Evolutionary conservation across 192 early-diverging fungal genomes (phyloP).

Genomic region (Backusella morwellensis): DNA sequence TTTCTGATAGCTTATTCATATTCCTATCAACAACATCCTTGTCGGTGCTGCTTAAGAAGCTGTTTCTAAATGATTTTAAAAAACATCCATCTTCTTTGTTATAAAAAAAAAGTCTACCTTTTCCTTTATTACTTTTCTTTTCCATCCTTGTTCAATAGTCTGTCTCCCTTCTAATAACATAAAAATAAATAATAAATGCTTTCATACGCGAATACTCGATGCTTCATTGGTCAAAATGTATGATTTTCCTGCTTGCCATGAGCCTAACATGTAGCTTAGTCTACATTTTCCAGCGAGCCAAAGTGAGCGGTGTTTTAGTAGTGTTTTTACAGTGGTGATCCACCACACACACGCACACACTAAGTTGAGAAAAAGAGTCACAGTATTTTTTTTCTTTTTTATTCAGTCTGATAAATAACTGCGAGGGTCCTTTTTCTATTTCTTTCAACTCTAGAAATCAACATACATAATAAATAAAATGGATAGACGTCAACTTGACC

Average conservation of each 20-base stretch:
- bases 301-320: background rate
- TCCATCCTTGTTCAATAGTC: conserved; percentile 1
- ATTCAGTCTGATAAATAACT: background rate
- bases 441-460: background rate
- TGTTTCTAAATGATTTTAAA: background rate
- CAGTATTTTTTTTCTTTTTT: background rate
- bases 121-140: background rate
- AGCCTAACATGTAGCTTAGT: background rate
- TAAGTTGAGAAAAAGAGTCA: background rate
- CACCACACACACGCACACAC: background rate
- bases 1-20: conserved; percentile 80
- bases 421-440: background rate
- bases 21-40: conserved; percentile 99
- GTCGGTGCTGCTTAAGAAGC: conserved; percentile 58
- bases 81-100: background rate
- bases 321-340: background rate
- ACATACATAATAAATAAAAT: background rate
- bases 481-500: conserved; percentile 26
- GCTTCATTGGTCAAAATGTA: background rate
- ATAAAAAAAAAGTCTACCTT: background rate
- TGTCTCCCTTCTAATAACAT: background rate
- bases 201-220: background rate
- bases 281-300: background rate
- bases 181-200: background rate
- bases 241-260: background rate